Conservation (phyloP, 108 stramenopile species). For the Chaetoceros muelleri region DNA sequence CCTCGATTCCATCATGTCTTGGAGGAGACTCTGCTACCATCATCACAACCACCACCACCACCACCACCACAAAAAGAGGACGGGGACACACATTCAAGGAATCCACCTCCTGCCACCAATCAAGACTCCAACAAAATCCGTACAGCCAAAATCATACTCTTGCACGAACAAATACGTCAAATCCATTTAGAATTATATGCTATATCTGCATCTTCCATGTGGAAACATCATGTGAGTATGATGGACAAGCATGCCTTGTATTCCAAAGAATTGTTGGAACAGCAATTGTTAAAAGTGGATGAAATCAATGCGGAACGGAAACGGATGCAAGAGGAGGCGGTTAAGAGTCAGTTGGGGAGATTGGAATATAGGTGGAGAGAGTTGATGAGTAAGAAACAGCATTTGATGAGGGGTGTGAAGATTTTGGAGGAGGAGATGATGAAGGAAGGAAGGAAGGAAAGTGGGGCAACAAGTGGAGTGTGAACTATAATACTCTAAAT, state of each 20-base stretch:
- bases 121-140: conserved; percentile 2
- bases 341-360: conserved; percentile 23
- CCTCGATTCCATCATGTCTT: conserved; percentile 14
- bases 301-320: conserved; percentile 53
- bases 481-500: no score
- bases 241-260: conserved; percentile 17
- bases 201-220: conserved; percentile 23
- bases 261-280: conserved; percentile 18
- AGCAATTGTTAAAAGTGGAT: conserved; percentile 40
- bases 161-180: conserved; percentile 41
- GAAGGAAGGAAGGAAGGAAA: no score
- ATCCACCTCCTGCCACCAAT: background rate
- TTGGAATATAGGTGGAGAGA: conserved; percentile 27
- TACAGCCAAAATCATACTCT: conserved; percentile 22
- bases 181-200: conserved; percentile 50
- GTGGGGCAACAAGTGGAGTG: no score
- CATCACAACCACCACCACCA: no score
- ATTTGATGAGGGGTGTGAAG: conserved; percentile 38
- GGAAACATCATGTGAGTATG: conserved; percentile 26
- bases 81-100: background rate
- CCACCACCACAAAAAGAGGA: no score
- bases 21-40: conserved; percentile 10
- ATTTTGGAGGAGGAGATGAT: conserved; percentile 26
- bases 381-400: conserved; percentile 41
- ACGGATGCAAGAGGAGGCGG: conserved; percentile 30